These are phyloP conservation scores for Sporothrix phasma DNA, from an alignment of 2,329 filamentous ascomycete genomes.

Conservation along the genomic window DNA sequence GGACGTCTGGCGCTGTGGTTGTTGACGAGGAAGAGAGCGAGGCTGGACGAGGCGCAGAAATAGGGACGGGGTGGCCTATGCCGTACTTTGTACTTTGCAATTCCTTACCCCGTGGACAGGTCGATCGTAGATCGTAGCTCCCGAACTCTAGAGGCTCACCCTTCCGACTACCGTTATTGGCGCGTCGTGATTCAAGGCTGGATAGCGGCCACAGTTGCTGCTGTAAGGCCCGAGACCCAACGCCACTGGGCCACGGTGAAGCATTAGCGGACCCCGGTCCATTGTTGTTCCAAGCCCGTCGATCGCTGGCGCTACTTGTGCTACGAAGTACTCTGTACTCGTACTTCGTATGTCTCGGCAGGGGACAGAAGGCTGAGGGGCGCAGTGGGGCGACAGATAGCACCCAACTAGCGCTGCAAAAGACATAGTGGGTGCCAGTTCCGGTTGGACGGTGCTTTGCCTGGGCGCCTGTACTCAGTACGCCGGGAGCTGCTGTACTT, in stretches of 20 bases:
- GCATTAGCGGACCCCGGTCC: neutral
- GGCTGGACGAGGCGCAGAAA: neutral
- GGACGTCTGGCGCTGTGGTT: neutral
- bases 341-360: neutral
- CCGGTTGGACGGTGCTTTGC: neutral
- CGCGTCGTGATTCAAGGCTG: slow-evolving; percentile 10
- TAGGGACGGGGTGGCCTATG: neutral
- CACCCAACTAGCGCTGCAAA: neutral
- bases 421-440: neutral
- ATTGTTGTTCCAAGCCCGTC: slow-evolving; percentile 12
- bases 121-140: neutral
- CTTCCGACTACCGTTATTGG: slow-evolving; percentile 17
- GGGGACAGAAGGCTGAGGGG: slow-evolving; percentile 7
- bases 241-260: neutral
- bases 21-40: neutral
- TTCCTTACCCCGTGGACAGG: neutral
- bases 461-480: neutral
- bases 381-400: neutral
- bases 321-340: too few relatives aligned
- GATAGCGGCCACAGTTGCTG: neutral
- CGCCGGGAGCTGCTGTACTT: neutral
- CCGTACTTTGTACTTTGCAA: too few relatives aligned
- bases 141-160: slow-evolving; percentile 4
- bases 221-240: neutral
- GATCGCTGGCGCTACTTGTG: too few relatives aligned